A percentile compares a stretch with the other conserved stretches of the same genome.
Conservation (phyloP, 2,329 filamentous ascomycete species). For the Phaeosphaeria sp. region DNA sequence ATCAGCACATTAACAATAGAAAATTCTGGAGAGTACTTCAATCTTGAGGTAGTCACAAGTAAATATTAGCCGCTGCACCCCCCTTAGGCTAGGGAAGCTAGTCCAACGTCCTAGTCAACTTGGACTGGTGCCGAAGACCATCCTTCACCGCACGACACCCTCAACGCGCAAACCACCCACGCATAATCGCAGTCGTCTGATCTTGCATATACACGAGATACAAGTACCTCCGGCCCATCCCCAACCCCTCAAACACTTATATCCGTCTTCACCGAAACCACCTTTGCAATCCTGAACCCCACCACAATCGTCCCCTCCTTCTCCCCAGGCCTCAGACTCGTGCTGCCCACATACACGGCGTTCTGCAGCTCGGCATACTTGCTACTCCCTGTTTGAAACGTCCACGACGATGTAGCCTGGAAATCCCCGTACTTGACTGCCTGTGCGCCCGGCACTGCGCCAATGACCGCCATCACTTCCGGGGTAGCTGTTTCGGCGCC, state of each 20-base stretch:
- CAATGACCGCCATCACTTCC: neutral
- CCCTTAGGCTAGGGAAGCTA: too few relatives aligned
- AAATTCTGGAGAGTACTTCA: neutral
- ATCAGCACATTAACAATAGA: neutral
- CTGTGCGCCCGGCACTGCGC: neutral
- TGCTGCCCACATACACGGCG: constrained; percentile 8
- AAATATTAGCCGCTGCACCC: neutral
- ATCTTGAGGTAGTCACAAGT: neutral
- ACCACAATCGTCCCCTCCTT: constrained; percentile 4
- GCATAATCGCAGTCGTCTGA: too few relatives aligned
- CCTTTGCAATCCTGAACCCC: constrained; percentile 7
- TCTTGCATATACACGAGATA: neutral
- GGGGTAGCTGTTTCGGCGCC: constrained; percentile 1
- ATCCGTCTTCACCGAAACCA: neutral
- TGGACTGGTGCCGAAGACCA: too few relatives aligned
- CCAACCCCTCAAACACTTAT: constrained; percentile 2
- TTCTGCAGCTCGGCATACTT: constrained; percentile 9
- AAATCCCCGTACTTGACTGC: neutral
- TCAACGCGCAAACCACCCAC: too few relatives aligned
- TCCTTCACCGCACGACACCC: too few relatives aligned
- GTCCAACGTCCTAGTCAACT: too few relatives aligned
- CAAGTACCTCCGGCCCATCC: too few relatives aligned
- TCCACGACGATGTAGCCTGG: constrained; percentile 3
- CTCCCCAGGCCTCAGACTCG: constrained; percentile 1
- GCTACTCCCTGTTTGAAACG: constrained; percentile 5